Base-by-base conservation (phyloP, 345 rosid genomes). In the Populus nigra region DNA sequence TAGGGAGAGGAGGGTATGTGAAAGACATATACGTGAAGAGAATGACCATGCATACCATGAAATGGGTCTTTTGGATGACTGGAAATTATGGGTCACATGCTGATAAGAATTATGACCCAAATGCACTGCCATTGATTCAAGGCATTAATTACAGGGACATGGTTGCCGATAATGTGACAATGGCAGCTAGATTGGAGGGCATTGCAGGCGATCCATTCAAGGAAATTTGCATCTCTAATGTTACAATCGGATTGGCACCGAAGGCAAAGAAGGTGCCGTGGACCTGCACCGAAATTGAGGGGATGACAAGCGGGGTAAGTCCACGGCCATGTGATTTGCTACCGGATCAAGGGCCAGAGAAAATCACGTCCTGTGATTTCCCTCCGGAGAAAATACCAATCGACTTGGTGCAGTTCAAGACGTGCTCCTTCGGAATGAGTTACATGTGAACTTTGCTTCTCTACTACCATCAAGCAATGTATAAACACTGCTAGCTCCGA, bases 21-120 rank as follows among this genome's bases (percentile, higher is more conserved):
- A 90, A 89, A 22, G 91, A 87, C 63, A 74, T 92, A 22, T 90
- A 86, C 59, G 97, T 87, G 1, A 86, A 69, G 69, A 77, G 81
- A 33, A 85, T 92, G 89, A 90, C 74, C 3, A 74, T 92, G 91
- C 91, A 89, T 50, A 90, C 97, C 8, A 92, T 92, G 97, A 90
- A 92, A 72, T 90, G 92, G 91, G 94, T 77, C 20, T 92, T 92
- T 69, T 85, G 88, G 94, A 92, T 90, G 91, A 89, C 88, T 1
- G 97, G 97, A 5, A 90, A 91, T 77, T 90, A 92, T 15, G 92
- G 92, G 33, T 87, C 89, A 2, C 97, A 92, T 25, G 83, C 92
- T 12, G 97, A 90, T 73, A 84, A 59, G 18, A 84, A 86, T 75
- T 92, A 86, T 49, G 92, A 92, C 79, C 93, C 92, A 0, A 86